These are phyloP conservation scores for Bathelium albidoporum DNA, from an alignment of 495 filamentous ascomycete species.

Conservation along the genomic window DNA sequence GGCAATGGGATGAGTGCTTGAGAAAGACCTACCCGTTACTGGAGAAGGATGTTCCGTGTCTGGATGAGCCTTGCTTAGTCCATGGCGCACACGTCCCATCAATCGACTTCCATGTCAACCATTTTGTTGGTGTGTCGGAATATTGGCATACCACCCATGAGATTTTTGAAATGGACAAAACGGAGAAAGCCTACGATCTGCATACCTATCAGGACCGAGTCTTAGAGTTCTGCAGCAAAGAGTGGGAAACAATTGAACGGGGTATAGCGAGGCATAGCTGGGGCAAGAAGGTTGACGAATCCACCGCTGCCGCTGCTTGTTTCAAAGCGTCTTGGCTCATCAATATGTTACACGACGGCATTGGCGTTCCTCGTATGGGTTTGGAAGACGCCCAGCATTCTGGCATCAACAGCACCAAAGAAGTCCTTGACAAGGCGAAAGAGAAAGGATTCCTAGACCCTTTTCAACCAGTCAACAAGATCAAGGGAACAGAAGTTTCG, in stretches of 20 bases:
- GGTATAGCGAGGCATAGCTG: constrained; percentile 54
- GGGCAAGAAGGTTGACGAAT: constrained; percentile 65
- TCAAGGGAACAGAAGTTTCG: constrained; percentile 85
- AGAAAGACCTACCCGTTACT: constrained; percentile 72
- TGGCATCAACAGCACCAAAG: constrained; percentile 65
- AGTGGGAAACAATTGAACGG: constrained; percentile 64
- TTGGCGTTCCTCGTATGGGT: constrained; percentile 84
- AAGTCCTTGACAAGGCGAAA: constrained; percentile 56
- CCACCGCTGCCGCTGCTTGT: constrained; percentile 73
- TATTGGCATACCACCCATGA: constrained; percentile 99
- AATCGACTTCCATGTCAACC: constrained; percentile 96
- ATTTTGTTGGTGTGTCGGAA: constrained; percentile 95
- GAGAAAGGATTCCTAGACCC: constrained; percentile 76
- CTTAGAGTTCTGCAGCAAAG: constrained; percentile 69
- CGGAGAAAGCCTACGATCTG: constrained; percentile 83
- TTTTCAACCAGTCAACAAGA: constrained; percentile 90
- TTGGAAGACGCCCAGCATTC: constrained; percentile 49
- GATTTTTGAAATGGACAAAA: constrained; percentile 71
- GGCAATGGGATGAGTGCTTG: constrained; percentile 77
- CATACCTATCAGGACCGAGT: constrained; percentile 81
- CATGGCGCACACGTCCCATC: constrained; percentile 85
- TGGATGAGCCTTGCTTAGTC: constrained; percentile 75
- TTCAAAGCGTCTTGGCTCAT: constrained; percentile 99
- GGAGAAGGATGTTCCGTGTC: constrained; percentile 78
- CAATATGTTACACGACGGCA: constrained; percentile 89